Evolutionary conservation across 1,284 basidiomycete species (phyloP).

Genomic region (Rhodofomes roseus): DNA sequence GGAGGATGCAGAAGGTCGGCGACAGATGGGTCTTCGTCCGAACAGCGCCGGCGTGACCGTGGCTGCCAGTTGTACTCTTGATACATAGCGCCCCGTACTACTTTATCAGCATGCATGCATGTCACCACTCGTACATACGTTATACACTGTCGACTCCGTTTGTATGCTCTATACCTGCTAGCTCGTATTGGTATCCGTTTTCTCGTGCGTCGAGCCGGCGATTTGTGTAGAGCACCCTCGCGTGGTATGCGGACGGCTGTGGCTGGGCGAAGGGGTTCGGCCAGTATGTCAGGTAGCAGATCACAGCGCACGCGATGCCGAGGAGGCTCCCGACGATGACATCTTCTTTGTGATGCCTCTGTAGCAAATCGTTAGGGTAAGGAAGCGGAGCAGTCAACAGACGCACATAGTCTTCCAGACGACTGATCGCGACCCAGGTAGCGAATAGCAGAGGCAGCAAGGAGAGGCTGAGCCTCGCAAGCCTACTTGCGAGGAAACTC

Average conservation of each 20-base stretch:
- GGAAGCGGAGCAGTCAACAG: neutral
- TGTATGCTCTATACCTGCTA: constrained; percentile 45
- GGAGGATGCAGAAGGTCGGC: constrained; percentile 66
- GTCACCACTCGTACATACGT: constrained; percentile 21
- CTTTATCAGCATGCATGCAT: constrained; percentile 6
- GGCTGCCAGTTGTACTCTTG: neutral
- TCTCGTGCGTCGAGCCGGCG: constrained; percentile 19
- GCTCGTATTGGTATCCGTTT: constrained; percentile 40
- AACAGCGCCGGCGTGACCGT: constrained; percentile 9
- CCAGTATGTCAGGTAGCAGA: constrained; percentile 61
- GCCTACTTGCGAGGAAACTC: constrained; percentile 43
- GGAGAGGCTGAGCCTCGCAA: constrained; percentile 46
- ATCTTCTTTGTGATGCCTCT: constrained; percentile 70
- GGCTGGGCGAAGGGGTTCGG: constrained; percentile 48
- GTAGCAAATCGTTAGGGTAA: constrained; percentile 1
- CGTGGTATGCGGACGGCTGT: neutral
- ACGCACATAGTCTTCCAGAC: constrained; percentile 64
- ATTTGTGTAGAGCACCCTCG: constrained; percentile 29
- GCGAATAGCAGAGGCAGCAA: constrained; percentile 53
- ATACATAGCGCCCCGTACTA: constrained; percentile 9
- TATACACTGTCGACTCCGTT: constrained; percentile 42
- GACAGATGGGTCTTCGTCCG: constrained; percentile 72
- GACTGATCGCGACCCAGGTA: constrained; percentile 56
- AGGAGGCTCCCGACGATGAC: constrained; percentile 59
- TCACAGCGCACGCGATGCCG: constrained; percentile 45